Evolutionary conservation across 2,329 filamentous ascomycete genomes (phyloP).

Genomic region (Ustulina deusta): DNA sequence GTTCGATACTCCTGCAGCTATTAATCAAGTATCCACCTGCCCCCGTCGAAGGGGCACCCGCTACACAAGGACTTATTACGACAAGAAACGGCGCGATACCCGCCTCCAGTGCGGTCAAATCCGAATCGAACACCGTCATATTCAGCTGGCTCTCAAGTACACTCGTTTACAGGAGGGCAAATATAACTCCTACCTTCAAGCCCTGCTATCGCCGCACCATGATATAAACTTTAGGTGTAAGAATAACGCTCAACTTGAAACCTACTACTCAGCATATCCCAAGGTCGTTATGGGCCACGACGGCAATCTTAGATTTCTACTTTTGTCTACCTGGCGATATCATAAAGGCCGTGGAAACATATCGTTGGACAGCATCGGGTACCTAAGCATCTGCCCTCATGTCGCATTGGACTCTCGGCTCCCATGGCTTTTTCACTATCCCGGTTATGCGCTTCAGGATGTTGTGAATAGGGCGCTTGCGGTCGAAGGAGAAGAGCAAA

Average conservation of each 20-base stretch:
- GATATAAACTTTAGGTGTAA: neutral
- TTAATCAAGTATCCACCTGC: neutral
- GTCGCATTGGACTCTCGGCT: neutral
- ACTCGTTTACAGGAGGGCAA: conserved; percentile 9
- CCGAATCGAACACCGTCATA: conserved; percentile 11
- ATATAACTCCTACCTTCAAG: conserved; percentile 24
- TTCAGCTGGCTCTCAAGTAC: conserved; percentile 30
- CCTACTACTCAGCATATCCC: conserved; percentile 16
- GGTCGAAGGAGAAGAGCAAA: neutral
- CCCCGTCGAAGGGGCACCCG: too few species aligned
- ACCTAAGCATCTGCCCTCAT: conserved; percentile 18
- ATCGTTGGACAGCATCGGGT: neutral
- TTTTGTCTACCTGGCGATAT: conserved; percentile 25
- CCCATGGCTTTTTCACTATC: neutral
- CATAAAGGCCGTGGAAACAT: neutral
- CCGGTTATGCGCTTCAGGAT: neutral
- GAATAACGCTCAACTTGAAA: neutral
- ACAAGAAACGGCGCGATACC: neutral
- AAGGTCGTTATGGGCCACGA: conserved; percentile 3
- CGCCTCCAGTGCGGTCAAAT: neutral
- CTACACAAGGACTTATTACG: too few species aligned
- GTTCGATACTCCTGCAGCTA: conserved; percentile 1
- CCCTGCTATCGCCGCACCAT: conserved; percentile 5
- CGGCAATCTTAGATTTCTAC: conserved; percentile 20
- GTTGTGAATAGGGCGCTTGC: neutral